Conservation (phyloP, 192 early-diverging fungal species). For the Gonapodya prolifera region DNA sequence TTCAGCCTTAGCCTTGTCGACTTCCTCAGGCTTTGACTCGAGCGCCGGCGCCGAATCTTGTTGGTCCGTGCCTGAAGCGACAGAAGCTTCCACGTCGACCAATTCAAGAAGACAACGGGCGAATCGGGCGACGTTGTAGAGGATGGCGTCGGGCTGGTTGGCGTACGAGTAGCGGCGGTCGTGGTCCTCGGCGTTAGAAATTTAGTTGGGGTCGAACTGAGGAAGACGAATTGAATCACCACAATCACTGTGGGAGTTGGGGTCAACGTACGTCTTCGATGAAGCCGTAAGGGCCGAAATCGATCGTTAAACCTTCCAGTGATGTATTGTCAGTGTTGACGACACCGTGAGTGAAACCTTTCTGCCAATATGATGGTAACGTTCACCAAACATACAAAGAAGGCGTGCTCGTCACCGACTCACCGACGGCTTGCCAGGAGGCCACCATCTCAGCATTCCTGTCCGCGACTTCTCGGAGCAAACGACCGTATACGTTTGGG, state of each 20-base stretch:
- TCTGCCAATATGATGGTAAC: no score
- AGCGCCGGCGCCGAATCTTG: no score
- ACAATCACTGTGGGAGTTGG: no score
- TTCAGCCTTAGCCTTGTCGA: conserved; percentile 9
- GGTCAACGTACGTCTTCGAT: no score
- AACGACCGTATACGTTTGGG: conserved; percentile 37
- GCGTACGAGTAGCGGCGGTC: conserved; percentile 61
- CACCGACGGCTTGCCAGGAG: conserved; percentile 63
- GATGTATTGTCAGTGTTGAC: conserved; percentile 94
- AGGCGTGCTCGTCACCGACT: no score
- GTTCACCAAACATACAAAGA: no score
- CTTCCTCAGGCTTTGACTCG: conserved; percentile 9
- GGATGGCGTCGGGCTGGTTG: conserved; percentile 64
- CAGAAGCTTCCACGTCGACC: conserved; percentile 36
- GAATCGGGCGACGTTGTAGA: conserved; percentile 70
- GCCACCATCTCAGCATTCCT: conserved; percentile 63
- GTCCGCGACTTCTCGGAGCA: conserved; percentile 41
- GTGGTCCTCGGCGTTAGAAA: conserved; percentile 70
- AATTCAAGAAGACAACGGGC: conserved; percentile 51
- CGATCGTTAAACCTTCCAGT: conserved; percentile 65
- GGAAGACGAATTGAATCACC: no score
- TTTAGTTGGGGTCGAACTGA: conserved; percentile 67
- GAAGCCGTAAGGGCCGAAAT: conserved; percentile 80
- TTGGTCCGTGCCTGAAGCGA: conserved; percentile 14
- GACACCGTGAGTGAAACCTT: conserved; percentile 40